phyloP scores from a whole-genome alignment of 2,329 filamentous ascomycete species.

The Botrytis cinerea region DNA sequence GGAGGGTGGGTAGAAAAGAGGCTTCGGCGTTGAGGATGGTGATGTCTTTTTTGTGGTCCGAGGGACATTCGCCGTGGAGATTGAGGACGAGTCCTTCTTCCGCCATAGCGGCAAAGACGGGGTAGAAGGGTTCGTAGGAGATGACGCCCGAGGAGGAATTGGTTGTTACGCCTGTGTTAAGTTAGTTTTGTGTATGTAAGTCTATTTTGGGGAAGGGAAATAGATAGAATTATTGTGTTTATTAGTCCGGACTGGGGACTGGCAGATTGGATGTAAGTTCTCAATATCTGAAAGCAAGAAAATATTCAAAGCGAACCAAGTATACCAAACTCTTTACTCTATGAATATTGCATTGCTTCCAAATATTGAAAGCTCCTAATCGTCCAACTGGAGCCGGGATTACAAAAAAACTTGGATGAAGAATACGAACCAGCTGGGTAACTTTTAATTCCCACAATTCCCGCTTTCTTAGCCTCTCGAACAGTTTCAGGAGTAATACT shows the following conservation, averaged over 20 bases:
- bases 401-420: background rate
- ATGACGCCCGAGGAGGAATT: constrained; percentile 71
- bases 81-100: constrained; percentile 79
- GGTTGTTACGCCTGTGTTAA: constrained; percentile 59
- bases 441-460: constrained; percentile 30
- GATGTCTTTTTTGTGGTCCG: constrained; percentile 34
- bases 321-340: background rate
- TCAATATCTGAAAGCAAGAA: background rate
- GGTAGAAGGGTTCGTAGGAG: constrained; percentile 67
- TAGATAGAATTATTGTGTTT: background rate
- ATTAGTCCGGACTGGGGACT: background rate
- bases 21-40: constrained; percentile 54
- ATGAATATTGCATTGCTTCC: background rate
- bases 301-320: background rate
- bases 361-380: background rate
- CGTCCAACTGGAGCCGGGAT: background rate
- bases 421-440: constrained; percentile 27
- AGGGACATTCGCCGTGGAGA: constrained; percentile 78
- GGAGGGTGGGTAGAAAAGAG: constrained; percentile 76
- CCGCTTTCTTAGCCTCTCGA: constrained; percentile 30
- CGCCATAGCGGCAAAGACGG: constrained; percentile 85
- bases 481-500: constrained; percentile 31
- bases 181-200: constrained; percentile 40
- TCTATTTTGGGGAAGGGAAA: constrained; percentile 48
- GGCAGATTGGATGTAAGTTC: background rate